Percentiles rank a stretch among this genome's conserved stretches.
Conservation (phyloP, 2,329 filamentous ascomycete genomes). For the Alternaria arborescens region DNA sequence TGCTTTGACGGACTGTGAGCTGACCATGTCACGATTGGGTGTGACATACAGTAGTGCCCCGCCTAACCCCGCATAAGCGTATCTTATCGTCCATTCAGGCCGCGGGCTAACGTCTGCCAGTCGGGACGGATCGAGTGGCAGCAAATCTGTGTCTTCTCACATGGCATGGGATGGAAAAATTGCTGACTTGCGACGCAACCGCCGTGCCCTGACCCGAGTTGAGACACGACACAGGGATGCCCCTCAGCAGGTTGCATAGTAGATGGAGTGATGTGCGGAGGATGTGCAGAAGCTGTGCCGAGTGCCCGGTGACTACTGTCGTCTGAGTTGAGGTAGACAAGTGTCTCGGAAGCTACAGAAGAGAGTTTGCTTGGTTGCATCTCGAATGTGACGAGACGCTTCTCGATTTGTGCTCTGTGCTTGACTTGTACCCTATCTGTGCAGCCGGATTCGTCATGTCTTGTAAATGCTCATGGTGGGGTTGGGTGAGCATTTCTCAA, state of each 20-base stretch:
- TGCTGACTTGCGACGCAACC: slow-evolving; percentile 36
- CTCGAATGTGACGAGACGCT: slow-evolving; percentile 9
- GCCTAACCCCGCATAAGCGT: slow-evolving; percentile 41
- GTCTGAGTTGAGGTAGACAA: slow-evolving; percentile 3
- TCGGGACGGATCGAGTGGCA: slow-evolving; percentile 45
- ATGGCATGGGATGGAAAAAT: slow-evolving; percentile 16
- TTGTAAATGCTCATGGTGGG: slow-evolving; percentile 26
- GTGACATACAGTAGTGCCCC: slow-evolving; percentile 29
- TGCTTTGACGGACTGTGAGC: slow-evolving; percentile 16
- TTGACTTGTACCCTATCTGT: neutral
- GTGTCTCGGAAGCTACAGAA: slow-evolving; percentile 12
- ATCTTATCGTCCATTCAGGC: slow-evolving; percentile 38
- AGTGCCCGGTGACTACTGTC: slow-evolving; percentile 12
- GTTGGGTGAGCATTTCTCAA: slow-evolving; percentile 26
- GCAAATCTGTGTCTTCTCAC: slow-evolving; percentile 15
- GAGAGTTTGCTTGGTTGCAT: slow-evolving; percentile 5
- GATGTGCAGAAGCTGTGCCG: slow-evolving; percentile 11
- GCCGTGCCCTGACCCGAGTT: slow-evolving; percentile 26
- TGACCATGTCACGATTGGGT: slow-evolving; percentile 18
- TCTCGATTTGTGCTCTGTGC: slow-evolving; percentile 3
- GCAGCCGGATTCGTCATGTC: slow-evolving; percentile 36
- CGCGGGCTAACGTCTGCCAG: slow-evolving; percentile 32
- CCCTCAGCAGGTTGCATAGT: neutral
- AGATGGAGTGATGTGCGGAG: slow-evolving; percentile 17
- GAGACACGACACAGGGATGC: slow-evolving; percentile 12